Base-by-base conservation (phyloP, 225 moss, liverwort and hornwort genomes). In the Lunularia cruciata region DNA sequence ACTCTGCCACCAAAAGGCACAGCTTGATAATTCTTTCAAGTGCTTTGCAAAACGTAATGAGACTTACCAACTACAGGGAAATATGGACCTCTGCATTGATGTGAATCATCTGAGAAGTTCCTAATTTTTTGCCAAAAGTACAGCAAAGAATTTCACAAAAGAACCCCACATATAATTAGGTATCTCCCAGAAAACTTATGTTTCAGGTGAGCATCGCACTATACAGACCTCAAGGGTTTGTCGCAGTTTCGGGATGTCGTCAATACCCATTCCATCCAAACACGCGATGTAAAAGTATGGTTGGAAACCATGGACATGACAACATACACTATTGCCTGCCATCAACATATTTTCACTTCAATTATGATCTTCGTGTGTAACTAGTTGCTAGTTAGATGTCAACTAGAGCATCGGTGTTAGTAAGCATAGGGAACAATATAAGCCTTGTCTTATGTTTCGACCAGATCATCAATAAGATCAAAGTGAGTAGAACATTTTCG, bases 221-320 rank as follows among this genome's bases (percentile, higher is more conserved):
- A 32, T 4, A 6, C 33, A 65, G 66, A 87, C 92, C 89, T 96
- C 95, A 20, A 96, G 86, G 49, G 90, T 81, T 74, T 77, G 88
- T 10, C 88, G 87, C 78, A 98, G 84, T 53, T 74, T 79, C 31
- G 86, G 86, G 60, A 98, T 83, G 81, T 98, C 98, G 63, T 88
- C 84, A 27, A 73, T 75, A 34, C 89, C 91, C 53, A 98, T 84
- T 35, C 83, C 91, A 82, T 93, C 98, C 15, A 86, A 71, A 73
- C 87, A 86, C 77, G 86, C 85, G 73, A 98, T 93, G 58, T 89
- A 98, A 59, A 98, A 98, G 75, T 98, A 98, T 22, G 98, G 98
- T 73, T 83, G 85, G 72, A 98, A 98, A 25, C 98, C 98, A 74
- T 98, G 93, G 67, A 98, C 93, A 76, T 91, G 87, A 85, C 98